These are phyloP conservation scores for Hypoxylon fragiforme DNA, from an alignment of 495 filamentous ascomycete species.

Conservation along the genomic window DNA sequence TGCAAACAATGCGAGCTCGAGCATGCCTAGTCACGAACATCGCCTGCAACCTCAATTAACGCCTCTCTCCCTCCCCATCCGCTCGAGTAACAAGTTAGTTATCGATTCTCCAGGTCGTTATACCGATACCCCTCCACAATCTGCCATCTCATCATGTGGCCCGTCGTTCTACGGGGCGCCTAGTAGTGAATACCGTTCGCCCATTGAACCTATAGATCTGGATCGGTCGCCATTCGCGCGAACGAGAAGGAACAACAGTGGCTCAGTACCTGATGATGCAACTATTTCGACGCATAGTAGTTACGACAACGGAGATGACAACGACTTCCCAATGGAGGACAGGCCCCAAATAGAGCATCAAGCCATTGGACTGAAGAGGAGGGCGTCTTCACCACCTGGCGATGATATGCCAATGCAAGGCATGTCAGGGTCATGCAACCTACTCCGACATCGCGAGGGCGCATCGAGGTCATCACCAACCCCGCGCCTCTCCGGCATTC, in stretches of 20 bases:
- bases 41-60: conserved; percentile 52
- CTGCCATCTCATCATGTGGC: conserved; percentile 54
- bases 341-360: conserved; percentile 58
- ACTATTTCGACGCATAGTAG: conserved; percentile 45
- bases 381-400: conserved; percentile 78
- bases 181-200: conserved; percentile 54
- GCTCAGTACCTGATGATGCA: conserved; percentile 43
- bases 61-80: conserved; percentile 54
- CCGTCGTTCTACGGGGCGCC: conserved; percentile 52
- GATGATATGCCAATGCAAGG: conserved; percentile 67
- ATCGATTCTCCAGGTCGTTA: conserved; percentile 50
- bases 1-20: conserved; percentile 45
- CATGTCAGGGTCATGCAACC: conserved; percentile 62
- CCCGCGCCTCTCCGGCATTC: conserved; percentile 60
- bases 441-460: conserved; percentile 66
- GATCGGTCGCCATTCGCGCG: conserved; percentile 64
- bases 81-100: conserved; percentile 37
- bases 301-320: conserved; percentile 61
- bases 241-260: conserved; percentile 57
- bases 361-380: conserved; percentile 66
- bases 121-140: conserved; percentile 51
- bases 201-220: conserved; percentile 48
- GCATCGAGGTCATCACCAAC: conserved; percentile 61
- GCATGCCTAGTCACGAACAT: conserved; percentile 46
- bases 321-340: conserved; percentile 70